Base-by-base conservation (phyloP, 371 early-diverging fungal genomes). In the Mucor lusitanicus region DNA sequence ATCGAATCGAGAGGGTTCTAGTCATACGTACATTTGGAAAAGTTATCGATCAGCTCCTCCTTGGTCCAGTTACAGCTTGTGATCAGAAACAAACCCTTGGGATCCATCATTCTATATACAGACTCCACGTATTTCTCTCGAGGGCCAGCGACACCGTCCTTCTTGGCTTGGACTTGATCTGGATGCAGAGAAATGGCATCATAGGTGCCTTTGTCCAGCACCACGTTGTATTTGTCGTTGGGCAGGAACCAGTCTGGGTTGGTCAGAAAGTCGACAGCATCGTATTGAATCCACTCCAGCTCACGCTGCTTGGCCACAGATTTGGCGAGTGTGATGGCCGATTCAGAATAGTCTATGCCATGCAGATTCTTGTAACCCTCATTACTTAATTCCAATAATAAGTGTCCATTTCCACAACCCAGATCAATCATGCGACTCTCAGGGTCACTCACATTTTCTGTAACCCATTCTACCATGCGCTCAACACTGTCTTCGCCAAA, bases 21-120 rank as follows among this genome's bases (percentile, higher is more conserved):
- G 30, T 63, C n/a, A 4, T 12, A 15, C 86, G 70, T 82, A 89
- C 88, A 70, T 40, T 77, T 73, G 28, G 81, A 67, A 67, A 95
- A 94, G 28, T 83, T 72, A 21, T 79, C 78, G 6, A 88, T 79
- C 65, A 97, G 77, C 79, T 97, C 96, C 17, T 91, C 87, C 65
- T 89, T 88, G 3, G 95, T 95, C 96, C 96, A 97, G 65, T 97
- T 97, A 75, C 97, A 97, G 58, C 91, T 91, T 2, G 97, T 96
- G 62, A 97, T 92, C 67, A 97, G 69, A 23, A 96, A 84, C 12
- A 89, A 75, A 46, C 75, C 75, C 19, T 81, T 79, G 2, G 77
- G 62, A 0, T 75, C 70, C 8, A 84, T 81, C 65, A 77, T 67
- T 23, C 69, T 48, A 30, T 69, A 55, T 8, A 77, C 79, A 8